Percentiles rank a stretch among this genome's conserved stretches.
phyloP scores from a whole-genome alignment of 345 rosid genomes.

The Hypericum perforatum region DNA sequence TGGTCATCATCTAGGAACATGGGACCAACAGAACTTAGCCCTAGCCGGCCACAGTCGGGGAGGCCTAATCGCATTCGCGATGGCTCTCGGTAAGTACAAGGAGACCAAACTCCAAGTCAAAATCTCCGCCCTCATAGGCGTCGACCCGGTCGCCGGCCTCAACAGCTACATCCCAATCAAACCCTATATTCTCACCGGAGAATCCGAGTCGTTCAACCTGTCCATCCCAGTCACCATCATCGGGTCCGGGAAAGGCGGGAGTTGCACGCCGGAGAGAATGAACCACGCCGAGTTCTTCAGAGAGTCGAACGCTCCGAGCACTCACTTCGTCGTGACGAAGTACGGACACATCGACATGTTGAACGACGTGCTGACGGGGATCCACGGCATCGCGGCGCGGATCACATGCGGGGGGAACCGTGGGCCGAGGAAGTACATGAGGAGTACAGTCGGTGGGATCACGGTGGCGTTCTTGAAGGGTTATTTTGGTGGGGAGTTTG shows the following conservation, averaged over 20 bases:
- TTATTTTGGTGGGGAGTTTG: slow-evolving; percentile 7
- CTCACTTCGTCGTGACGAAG: slow-evolving; percentile 22
- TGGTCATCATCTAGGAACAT: too few relatives aligned
- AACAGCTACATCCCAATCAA: not conserved
- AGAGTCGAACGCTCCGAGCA: slow-evolving; percentile 23
- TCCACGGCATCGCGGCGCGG: not conserved
- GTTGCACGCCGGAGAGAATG: slow-evolving; percentile 25
- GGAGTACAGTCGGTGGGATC: slow-evolving; percentile 29
- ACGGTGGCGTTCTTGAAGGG: slow-evolving; percentile 30
- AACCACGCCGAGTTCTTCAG: slow-evolving; percentile 28
- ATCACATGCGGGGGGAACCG: slow-evolving; percentile 13
- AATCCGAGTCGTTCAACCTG: slow-evolving; percentile 15
- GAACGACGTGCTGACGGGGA: slow-evolving; percentile 14
- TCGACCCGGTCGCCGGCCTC: slow-evolving; percentile 31
- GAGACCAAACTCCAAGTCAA: not conserved
- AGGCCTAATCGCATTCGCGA: slow-evolving; percentile 27
- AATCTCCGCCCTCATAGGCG: slow-evolving; percentile 17
- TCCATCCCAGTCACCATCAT: not conserved
- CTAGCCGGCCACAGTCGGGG: slow-evolving; percentile 39
- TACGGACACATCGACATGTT: slow-evolving; percentile 41
- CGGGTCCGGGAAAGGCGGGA: not conserved
- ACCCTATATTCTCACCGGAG: slow-evolving; percentile 20
- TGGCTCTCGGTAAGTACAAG: slow-evolving; percentile 19
- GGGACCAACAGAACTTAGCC: slow-evolving; percentile 11
- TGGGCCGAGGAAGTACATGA: slow-evolving; percentile 17